phyloP scores from a whole-genome alignment of 768 basidiomycete genomes.

The Leccinellum albellum region DNA sequence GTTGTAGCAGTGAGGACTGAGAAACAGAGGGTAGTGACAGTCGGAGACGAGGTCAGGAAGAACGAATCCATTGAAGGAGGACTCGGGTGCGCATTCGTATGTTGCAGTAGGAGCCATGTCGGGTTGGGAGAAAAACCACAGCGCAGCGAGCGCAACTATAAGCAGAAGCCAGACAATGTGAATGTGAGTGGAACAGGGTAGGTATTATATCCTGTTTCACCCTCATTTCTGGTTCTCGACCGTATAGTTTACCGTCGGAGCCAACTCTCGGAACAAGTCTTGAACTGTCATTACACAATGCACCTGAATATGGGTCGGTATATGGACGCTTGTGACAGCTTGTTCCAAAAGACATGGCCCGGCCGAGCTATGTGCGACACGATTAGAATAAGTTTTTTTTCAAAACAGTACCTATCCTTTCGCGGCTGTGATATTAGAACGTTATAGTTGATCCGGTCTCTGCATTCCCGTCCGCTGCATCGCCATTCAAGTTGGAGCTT shows the following conservation, averaged over 20 bases:
- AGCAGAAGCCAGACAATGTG: not conserved
- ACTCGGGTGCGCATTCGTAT: slow-evolving; percentile 8
- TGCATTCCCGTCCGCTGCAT: not conserved
- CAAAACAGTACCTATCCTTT: not conserved
- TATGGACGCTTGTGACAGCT: not conserved
- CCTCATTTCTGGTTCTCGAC: not conserved
- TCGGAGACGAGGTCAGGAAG: slow-evolving; percentile 41
- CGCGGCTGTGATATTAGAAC: not conserved
- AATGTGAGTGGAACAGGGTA: slow-evolving; percentile 21
- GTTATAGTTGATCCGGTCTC: not conserved
- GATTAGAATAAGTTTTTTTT: not conserved
- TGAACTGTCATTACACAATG: slow-evolving; percentile 5
- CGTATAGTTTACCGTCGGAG: not conserved
- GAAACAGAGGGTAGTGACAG: slow-evolving; percentile 36
- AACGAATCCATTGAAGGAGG: slow-evolving; percentile 25
- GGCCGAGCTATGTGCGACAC: not conserved
- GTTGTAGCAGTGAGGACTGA: slow-evolving; percentile 31
- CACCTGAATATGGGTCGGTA: not conserved
- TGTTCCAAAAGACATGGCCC: not conserved
- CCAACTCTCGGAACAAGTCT: not conserved
- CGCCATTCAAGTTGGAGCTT: not conserved
- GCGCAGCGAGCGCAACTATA: not conserved
- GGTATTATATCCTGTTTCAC: not conserved
- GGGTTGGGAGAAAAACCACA: not conserved
- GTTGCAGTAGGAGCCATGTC: slow-evolving; percentile 27